These are phyloP conservation scores for Kurtzmaniella natalensis DNA, from an alignment of 1,139 yeast species.

Conservation along the genomic window DNA sequence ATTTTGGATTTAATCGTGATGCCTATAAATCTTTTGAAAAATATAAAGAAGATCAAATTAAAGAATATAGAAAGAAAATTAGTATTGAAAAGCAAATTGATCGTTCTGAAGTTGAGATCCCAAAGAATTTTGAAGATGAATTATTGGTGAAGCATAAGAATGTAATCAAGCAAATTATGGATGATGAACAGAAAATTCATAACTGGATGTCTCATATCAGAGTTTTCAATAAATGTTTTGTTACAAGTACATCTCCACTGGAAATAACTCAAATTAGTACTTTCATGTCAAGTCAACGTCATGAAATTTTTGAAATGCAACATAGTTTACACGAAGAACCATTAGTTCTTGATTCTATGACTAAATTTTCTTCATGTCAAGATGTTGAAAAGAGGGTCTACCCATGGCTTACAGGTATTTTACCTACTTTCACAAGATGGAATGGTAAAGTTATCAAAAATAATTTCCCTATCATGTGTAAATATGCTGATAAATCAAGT, in stretches of 20 bases:
- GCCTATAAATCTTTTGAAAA: constrained; percentile 13
- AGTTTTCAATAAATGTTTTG: constrained; percentile 42
- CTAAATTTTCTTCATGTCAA: constrained; percentile 1
- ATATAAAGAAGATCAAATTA: constrained; percentile 7
- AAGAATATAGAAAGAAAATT: constrained; percentile 6
- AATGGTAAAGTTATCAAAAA: constrained; percentile 7
- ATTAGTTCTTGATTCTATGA: neutral
- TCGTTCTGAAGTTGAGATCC: constrained; percentile 4
- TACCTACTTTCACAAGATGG: constrained; percentile 9
- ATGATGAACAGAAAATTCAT: constrained; percentile 28
- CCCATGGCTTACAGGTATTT: constrained; percentile 8
- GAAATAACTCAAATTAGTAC: constrained; percentile 2
- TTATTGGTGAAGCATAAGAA: constrained; percentile 13
- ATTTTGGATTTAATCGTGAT: constrained; percentile 12
- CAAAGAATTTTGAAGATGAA: constrained; percentile 10
- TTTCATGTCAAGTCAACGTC: constrained; percentile 15
- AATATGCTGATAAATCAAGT: constrained; percentile 17
- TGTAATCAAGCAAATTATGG: neutral
- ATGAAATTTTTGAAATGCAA: constrained; percentile 3
- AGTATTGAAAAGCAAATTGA: constrained; percentile 7
- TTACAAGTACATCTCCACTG: constrained; percentile 13
- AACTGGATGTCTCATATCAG: constrained; percentile 39
- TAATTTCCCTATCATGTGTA: constrained; percentile 11
- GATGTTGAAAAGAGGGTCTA: constrained; percentile 8
- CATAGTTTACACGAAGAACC: neutral